phyloP scores from a whole-genome alignment of 257 asterid species.

The Penstemon eatonii region DNA sequence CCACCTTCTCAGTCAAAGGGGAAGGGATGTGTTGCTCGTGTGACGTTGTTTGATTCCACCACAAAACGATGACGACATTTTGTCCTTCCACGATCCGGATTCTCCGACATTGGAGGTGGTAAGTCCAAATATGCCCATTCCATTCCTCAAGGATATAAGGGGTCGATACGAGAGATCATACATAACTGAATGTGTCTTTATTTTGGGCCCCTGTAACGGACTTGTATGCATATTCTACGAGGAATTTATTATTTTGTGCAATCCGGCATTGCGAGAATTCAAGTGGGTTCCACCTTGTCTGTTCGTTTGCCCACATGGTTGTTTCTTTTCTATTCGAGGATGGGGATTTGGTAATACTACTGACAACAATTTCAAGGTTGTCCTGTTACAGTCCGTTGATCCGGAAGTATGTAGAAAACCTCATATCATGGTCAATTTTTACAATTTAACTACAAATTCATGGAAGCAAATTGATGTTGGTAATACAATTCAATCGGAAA shows the following conservation, averaged over 20 bases:
- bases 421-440: neutral
- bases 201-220: slow-evolving; percentile 10
- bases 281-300: slow-evolving; percentile 12
- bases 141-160: neutral
- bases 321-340: neutral
- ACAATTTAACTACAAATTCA: neutral
- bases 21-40: neutral
- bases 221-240: neutral
- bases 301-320: neutral
- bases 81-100: neutral
- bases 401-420: neutral
- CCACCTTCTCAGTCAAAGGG: slow-evolving; percentile 16
- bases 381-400: neutral
- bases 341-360: neutral
- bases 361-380: slow-evolving; percentile 15
- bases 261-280: slow-evolving; percentile 17
- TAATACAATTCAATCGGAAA: neutral
- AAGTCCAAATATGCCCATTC: slow-evolving; percentile 1
- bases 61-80: too few relatives aligned
- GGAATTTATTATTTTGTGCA: neutral
- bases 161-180: too few relatives aligned
- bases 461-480: slow-evolving; percentile 19
- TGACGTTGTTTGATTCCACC: neutral
- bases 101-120: neutral
- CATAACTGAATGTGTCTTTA: too few relatives aligned